Evolutionary conservation across 257 asterid species (phyloP).

Genomic region (Craterostigma plantagineum): DNA sequence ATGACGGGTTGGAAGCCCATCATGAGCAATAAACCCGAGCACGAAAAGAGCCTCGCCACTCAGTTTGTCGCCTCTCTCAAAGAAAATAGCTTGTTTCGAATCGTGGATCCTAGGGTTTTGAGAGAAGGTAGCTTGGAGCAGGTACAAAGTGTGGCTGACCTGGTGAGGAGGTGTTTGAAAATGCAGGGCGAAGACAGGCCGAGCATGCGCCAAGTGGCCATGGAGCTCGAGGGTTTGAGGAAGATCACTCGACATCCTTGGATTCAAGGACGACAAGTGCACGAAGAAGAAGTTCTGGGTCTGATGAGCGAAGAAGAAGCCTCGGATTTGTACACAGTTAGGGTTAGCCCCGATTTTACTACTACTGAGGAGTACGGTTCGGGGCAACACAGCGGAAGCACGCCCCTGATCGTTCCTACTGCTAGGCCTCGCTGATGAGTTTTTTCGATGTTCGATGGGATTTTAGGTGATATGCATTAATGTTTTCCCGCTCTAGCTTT

Average conservation of each 20-base stretch:
- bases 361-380: no score
- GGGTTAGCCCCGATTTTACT: no score
- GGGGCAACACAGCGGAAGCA: no score
- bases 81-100: constrained; percentile 12
- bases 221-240: constrained; percentile 41
- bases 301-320: constrained; percentile 8
- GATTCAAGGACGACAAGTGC: constrained; percentile 13
- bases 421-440: no score
- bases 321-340: constrained; percentile 13
- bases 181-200: constrained; percentile 24
- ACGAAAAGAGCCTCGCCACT: constrained; percentile 15
- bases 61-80: constrained; percentile 13
- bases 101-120: constrained; percentile 16
- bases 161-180: constrained; percentile 16
- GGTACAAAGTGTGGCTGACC: constrained; percentile 12
- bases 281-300: constrained; percentile 10
- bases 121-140: constrained; percentile 21
- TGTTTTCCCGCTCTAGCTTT: no score
- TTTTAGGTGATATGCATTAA: no score
- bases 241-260: constrained; percentile 38
- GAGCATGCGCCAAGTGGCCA: constrained; percentile 45
- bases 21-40: background rate
- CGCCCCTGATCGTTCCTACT: no score
- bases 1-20: constrained; percentile 33
- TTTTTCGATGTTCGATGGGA: no score